Evolutionary conservation across 345 rosid species (phyloP), one percentile per base, ranked within the genome.

Genomic region (Pistacia atlantica): DNA sequence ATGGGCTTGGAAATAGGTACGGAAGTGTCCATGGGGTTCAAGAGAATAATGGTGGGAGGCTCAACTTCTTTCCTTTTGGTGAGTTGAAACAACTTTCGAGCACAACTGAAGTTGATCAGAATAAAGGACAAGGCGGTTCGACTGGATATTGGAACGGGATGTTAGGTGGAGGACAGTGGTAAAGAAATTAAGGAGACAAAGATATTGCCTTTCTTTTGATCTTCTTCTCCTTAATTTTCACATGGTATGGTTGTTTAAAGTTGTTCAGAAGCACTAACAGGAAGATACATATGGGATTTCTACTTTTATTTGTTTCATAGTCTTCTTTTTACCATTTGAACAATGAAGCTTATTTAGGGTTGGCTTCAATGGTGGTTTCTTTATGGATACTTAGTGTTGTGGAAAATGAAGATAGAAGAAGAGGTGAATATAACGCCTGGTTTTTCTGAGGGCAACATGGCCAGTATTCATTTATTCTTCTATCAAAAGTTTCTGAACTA

Each of bases 111-210:
- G 79, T 75, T 49, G 83, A 86, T 77, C 80, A 80, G 42, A 88
- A 75, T 48, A 88, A 83, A 68, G 88, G 83, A 71, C 84, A 82
- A 70, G 89, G 80, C 42, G 63, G 67, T 81, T 75, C 90, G 58
- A 71, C 69, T 52, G 87, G 84, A 35, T 87, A 83, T 59, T 87
- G 90, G 90, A 83, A 76, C 78, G 90, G 88, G 56, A 59, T 78
- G 81, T 60, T 84, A 33, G 86, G 85, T 59, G 86, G 85, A 22
- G 87, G 87, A 84, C 76, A 87, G 54, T 84, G 89, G 84, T 82
- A 63, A 83, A 51, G 35, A 68, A 78, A 60, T 31, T 25, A 62
- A 35, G 60, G 33, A 51, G 59, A 60, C 5, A 58, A 2, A 8
- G 65, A 14, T 28, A 37, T 37, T 49, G 22, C 45, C 17, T 71